These are phyloP conservation scores for Clarireedia sp. DNA, from an alignment of 2,329 filamentous ascomycete species.

Conservation along the genomic window DNA sequence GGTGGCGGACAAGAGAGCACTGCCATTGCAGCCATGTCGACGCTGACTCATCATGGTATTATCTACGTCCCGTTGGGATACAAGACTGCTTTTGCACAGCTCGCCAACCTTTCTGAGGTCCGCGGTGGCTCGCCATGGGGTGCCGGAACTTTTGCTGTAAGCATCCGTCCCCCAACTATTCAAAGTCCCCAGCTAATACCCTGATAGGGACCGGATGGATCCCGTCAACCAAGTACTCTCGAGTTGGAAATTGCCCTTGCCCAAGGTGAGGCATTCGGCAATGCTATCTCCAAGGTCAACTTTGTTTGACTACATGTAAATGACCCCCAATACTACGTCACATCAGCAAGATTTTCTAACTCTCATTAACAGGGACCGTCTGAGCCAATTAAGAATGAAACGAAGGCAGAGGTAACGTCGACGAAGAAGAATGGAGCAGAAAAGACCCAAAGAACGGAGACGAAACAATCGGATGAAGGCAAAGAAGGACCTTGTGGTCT, in stretches of 20 bases:
- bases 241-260: conserved; percentile 73
- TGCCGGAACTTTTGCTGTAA: conserved; percentile 77
- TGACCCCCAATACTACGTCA: background rate
- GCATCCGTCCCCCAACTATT: conserved; percentile 18
- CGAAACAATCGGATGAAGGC: conserved; percentile 29
- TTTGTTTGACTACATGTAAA: conserved; percentile 66
- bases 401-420: conserved; percentile 18
- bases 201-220: conserved; percentile 58
- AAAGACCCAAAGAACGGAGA: conserved; percentile 18
- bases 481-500: conserved; percentile 69
- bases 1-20: conserved; percentile 95
- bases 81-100: conserved; percentile 63
- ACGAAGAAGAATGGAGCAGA: conserved; percentile 20
- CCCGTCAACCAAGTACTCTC: conserved; percentile 65
- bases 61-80: conserved; percentile 95
- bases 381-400: conserved; percentile 16
- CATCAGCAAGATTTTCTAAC: background rate
- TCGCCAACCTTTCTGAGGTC: conserved; percentile 68
- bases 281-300: conserved; percentile 62
- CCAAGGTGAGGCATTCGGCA: conserved; percentile 83
- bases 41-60: conserved; percentile 86
- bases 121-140: conserved; percentile 89
- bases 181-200: conserved; percentile 11
- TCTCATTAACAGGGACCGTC: conserved; percentile 32
- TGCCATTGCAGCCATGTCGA: conserved; percentile 71